phyloP scores from a whole-genome alignment of 768 basidiomycete species.

The Mycena venus region DNA sequence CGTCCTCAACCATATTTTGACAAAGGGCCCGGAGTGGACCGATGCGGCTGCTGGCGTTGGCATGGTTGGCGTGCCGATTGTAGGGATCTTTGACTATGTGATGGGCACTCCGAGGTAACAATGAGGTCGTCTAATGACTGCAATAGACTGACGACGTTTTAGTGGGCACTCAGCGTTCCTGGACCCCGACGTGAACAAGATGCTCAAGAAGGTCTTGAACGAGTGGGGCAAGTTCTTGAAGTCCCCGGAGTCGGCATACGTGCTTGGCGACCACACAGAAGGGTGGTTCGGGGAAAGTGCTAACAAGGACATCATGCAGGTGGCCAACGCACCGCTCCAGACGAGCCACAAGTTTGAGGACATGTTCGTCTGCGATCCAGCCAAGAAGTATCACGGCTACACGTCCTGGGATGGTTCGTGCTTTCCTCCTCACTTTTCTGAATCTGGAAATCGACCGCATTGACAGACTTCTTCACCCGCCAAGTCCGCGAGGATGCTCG shows the following conservation, averaged over 20 bases:
- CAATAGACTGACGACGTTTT: background rate
- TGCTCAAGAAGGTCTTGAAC: constrained; percentile 16
- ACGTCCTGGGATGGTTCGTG: constrained; percentile 12
- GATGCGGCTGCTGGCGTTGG: constrained; percentile 12
- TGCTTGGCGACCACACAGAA: constrained; percentile 6
- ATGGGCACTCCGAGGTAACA: constrained; percentile 11
- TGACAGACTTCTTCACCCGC: constrained; percentile 16
- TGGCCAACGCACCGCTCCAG: constrained; percentile 13
- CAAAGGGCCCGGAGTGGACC: constrained; percentile 12
- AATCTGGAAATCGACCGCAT: background rate
- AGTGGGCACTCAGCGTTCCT: constrained; percentile 13
- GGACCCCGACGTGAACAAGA: constrained; percentile 17
- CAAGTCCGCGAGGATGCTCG: background rate
- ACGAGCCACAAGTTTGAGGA: constrained; percentile 10
- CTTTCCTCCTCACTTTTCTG: background rate
- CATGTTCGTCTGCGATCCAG: constrained; percentile 5
- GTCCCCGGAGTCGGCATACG: background rate
- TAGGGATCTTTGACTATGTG: constrained; percentile 5
- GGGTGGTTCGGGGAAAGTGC: constrained; percentile 11
- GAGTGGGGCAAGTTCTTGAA: constrained; percentile 15
- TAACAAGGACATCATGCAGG: constrained; percentile 14
- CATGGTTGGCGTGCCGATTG: constrained; percentile 14
- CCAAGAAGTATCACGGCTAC: constrained; percentile 4
- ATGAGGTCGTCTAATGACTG: background rate
- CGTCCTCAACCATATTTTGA: constrained; percentile 1